Conservation (phyloP, 129 eudicot genomes). For the Silybum marianum region DNA sequence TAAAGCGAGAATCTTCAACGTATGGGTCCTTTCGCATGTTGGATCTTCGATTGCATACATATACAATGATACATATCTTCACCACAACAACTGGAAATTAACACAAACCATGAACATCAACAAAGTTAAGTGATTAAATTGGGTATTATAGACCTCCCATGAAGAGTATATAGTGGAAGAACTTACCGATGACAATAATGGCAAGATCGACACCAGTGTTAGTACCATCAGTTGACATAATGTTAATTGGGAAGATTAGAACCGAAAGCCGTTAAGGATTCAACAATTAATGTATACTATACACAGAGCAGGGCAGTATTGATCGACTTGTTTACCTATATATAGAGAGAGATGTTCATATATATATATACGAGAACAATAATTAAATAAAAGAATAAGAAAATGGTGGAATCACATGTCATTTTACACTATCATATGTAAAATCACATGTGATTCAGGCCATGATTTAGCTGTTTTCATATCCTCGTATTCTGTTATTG, state of each 20-base stretch:
- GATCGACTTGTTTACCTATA: no score
- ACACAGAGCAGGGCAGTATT: not conserved
- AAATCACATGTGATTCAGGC: no score
- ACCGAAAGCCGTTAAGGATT: not conserved
- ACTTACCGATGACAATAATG: constrained; percentile 9
- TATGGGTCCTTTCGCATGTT: not conserved
- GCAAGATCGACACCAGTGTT: not conserved
- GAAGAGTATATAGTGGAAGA: not conserved
- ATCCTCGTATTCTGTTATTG: no score
- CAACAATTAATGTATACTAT: not conserved
- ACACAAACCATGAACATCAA: not conserved
- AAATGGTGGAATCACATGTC: no score
- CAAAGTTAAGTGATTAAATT: not conserved
- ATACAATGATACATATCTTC: constrained; percentile 17
- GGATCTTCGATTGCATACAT: constrained; percentile 16
- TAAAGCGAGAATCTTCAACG: constrained; percentile 2
- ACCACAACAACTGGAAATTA: constrained; percentile 17
- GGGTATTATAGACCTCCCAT: not conserved
- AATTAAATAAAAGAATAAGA: no score
- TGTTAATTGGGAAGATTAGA: constrained; percentile 8
- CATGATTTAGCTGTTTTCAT: no score
- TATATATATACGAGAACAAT: no score
- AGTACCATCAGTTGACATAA: constrained; percentile 6
- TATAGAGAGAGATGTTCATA: no score
- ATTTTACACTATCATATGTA: no score